A percentile compares a stretch with the other conserved stretches of the same genome.
Evolutionary conservation across 202 grass and related monocot species (phyloP).

Genomic region (Zoysia matrella): DNA sequence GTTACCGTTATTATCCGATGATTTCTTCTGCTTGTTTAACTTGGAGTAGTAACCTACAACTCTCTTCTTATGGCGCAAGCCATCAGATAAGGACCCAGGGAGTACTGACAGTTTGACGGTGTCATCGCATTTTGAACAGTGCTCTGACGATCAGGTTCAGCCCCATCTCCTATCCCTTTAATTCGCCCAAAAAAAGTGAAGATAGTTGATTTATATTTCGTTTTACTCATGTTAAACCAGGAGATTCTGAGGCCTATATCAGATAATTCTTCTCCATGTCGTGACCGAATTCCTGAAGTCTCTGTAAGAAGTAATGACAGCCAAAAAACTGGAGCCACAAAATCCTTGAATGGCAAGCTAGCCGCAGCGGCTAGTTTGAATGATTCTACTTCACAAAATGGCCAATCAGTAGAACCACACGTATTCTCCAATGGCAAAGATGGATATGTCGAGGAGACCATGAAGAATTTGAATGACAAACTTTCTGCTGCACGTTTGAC

Average conservation of each 20-base stretch:
- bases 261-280: conserved; percentile 43
- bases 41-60: conserved; percentile 23
- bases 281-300: conserved; percentile 41
- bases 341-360: conserved; percentile 57
- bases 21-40: conserved; percentile 19
- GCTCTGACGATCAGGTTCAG: conserved; percentile 65
- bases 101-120: conserved; percentile 41
- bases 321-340: conserved; percentile 50
- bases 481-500: conserved; percentile 76
- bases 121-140: conserved; percentile 50
- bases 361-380: conserved; percentile 31
- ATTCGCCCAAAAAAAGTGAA: neutral
- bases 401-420: conserved; percentile 35
- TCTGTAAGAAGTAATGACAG: conserved; percentile 53
- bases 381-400: conserved; percentile 38
- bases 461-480: conserved; percentile 82
- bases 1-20: conserved; percentile 1
- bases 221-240: conserved; percentile 47
- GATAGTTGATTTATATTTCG: neutral
- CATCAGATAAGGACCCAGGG: conserved; percentile 62
- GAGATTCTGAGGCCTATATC: conserved; percentile 51
- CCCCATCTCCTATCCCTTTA: too few species aligned
- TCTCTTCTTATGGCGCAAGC: conserved; percentile 36
- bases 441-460: conserved; percentile 52
- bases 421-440: conserved; percentile 50